These are phyloP conservation scores for Lyophyllum atratum DNA, from an alignment of 768 basidiomycete genomes.

Conservation along the genomic window DNA sequence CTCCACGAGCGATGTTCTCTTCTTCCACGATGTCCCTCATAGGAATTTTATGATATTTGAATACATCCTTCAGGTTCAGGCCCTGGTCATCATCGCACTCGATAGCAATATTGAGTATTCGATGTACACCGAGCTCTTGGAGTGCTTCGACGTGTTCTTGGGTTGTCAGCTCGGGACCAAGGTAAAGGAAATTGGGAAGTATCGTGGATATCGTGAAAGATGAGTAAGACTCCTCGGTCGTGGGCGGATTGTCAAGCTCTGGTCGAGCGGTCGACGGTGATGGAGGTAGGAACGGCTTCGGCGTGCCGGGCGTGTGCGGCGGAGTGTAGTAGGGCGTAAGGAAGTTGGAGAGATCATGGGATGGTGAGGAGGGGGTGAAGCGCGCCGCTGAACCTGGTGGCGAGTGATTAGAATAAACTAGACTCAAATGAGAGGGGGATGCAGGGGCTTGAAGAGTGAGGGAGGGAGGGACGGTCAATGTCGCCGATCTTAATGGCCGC, in stretches of 20 bases:
- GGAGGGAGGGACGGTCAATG: conserved; percentile 54
- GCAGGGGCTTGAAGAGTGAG: conserved; percentile 36
- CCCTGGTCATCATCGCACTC: conserved; percentile 89
- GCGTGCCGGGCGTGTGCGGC: conserved; percentile 54
- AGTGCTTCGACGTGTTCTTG: conserved; percentile 78
- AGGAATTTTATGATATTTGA: conserved; percentile 84
- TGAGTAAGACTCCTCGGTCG: conserved; percentile 61
- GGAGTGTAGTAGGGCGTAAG: conserved; percentile 55
- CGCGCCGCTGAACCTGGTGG: conserved; percentile 58
- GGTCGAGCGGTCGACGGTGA: conserved; percentile 70
- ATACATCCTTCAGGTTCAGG: conserved; percentile 61
- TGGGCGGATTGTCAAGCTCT: conserved; percentile 59
- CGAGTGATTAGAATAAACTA: conserved; percentile 60
- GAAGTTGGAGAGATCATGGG: conserved; percentile 36
- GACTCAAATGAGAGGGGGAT: conserved; percentile 64
- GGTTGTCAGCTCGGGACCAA: conserved; percentile 84
- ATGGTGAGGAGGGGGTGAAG: conserved; percentile 38
- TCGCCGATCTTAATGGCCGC: conserved; percentile 57
- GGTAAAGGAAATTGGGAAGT: conserved; percentile 85
- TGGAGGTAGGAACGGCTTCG: conserved; percentile 44
- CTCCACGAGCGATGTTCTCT: conserved; percentile 78
- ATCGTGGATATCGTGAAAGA: conserved; percentile 88
- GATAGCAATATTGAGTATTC: conserved; percentile 88
- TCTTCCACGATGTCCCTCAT: conserved; percentile 98
- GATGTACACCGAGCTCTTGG: conserved; percentile 72